Base-by-base conservation (phyloP, 768 basidiomycete genomes). In the Pleurotus sapidus region DNA sequence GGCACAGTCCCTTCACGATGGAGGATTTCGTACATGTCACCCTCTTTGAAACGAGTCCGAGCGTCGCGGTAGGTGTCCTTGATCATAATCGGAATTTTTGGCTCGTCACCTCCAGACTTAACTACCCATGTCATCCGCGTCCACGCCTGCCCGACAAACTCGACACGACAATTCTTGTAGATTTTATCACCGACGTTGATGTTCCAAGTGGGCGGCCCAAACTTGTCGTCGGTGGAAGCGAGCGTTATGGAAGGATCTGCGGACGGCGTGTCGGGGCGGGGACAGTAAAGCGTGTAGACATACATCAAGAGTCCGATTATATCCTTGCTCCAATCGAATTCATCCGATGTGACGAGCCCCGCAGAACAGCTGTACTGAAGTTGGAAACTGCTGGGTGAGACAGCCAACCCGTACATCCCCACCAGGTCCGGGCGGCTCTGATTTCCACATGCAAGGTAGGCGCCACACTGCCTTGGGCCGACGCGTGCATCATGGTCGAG, bases 341-440 rank as follows among this genome's bases (percentile, higher is more conserved):
- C n/a, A 7, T 8, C 34, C 27, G 58, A 55, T 18, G 53, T 54
- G 18, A 25, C 53, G 38, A 55, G 12, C 14, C 45, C 56, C 5
- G 56, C 25, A 14, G 46, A 11, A 17, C 38, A 27, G 15, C 37
- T 43, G 20, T 38, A 57, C 15, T 47, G 45, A 46, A 57, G 17
- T 4, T 9, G 6, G 20, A 47, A 57, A 9, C 25, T 15, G 8
- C 5, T 1, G 7, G 45, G 45, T 5, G 46, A 57, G 12, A 24
- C 18, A 17, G 45, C 6, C 1, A 57, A 9, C 3, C 27, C 45
- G 37, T 43, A 47, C 24, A 57, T 38, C 12, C 46, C 46, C 9
- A 38, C 25, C 17, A 30, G 17, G 45, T 57, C 56, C 2, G 56
- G 56, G 8, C 56, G 56, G 20, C 45, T 30, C 20, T 39, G 56